Evolutionary conservation across 2,329 filamentous ascomycete genomes (phyloP).

Genomic region (Ceratocystis alfenasii): DNA sequence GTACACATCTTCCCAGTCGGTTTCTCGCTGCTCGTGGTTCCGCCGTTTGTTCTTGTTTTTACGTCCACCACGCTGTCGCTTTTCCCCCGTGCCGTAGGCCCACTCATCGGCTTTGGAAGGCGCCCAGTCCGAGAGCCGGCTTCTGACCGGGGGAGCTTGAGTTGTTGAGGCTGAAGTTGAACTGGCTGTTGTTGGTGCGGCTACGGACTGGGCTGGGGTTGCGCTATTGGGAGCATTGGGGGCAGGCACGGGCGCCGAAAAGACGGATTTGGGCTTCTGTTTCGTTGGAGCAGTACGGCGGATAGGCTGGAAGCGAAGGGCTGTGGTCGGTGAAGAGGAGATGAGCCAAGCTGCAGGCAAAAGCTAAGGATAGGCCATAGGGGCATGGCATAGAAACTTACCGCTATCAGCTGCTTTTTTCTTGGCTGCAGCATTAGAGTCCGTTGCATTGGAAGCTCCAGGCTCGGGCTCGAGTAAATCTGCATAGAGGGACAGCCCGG

Average conservation of each 20-base stretch:
- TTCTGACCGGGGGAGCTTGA: conserved; percentile 44
- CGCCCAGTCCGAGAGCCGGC: conserved; percentile 69
- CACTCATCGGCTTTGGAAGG: conserved; percentile 70
- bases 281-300: conserved; percentile 55
- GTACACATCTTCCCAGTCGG: conserved; percentile 88
- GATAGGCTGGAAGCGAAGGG: conserved; percentile 77
- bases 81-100: conserved; percentile 50
- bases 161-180: conserved; percentile 28
- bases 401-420: conserved; percentile 48
- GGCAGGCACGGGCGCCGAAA: conserved; percentile 36
- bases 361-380: too few species aligned
- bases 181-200: conserved; percentile 30
- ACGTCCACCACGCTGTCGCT: conserved; percentile 63
- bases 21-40: conserved; percentile 44
- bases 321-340: conserved; percentile 31
- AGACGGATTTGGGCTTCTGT: conserved; percentile 48
- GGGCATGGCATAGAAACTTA: conserved; percentile 18
- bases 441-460: conserved; percentile 33
- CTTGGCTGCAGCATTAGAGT: conserved; percentile 31
- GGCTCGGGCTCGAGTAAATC: conserved; percentile 56
- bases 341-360: background rate
- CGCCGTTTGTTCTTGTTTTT: conserved; percentile 62
- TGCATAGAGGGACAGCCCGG: conserved; percentile 65
- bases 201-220: conserved; percentile 25
- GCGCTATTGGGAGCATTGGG: conserved; percentile 27